These are phyloP conservation scores for Neopestalotiopsis sp. DNA, from an alignment of 2,329 filamentous ascomycete genomes.

Conservation along the genomic window DNA sequence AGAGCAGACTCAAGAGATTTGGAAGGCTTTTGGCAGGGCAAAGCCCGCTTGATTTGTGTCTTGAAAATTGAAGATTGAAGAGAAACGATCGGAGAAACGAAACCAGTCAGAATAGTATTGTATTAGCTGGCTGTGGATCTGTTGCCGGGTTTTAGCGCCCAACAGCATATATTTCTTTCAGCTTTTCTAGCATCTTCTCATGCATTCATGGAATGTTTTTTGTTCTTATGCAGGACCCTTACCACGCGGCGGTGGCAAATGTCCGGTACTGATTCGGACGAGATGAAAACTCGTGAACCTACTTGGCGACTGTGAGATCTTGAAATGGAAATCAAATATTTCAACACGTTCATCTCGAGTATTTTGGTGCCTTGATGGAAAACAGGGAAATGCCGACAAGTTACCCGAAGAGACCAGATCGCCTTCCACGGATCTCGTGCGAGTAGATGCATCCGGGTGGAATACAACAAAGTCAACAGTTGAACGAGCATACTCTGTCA, in stretches of 20 bases:
- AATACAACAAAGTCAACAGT: background rate
- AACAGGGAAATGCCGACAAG: conserved; percentile 15
- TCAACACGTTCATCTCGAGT: conserved; percentile 6
- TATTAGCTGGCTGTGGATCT: background rate
- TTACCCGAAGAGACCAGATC: conserved; percentile 13
- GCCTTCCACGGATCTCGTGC: background rate
- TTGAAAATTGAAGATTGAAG: too few relatives aligned
- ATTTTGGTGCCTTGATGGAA: conserved; percentile 8
- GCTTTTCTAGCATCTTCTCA: background rate
- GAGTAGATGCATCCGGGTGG: background rate
- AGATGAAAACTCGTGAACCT: background rate
- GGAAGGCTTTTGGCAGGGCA: too few relatives aligned
- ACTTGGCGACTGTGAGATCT: background rate
- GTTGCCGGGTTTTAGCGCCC: background rate
- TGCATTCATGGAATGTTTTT: background rate
- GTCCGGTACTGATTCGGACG: conserved; percentile 5
- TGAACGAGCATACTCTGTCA: conserved; percentile 10
- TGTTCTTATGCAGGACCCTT: too few relatives aligned
- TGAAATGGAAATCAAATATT: background rate
- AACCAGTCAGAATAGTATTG: too few relatives aligned
- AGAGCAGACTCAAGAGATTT: too few relatives aligned
- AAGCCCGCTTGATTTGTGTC: too few relatives aligned
- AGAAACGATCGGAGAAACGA: too few relatives aligned
- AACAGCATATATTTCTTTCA: background rate
- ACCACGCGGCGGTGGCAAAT: background rate